phyloP scores from a whole-genome alignment of 2,329 filamentous ascomycete species.

The Mariannaea sp. region DNA sequence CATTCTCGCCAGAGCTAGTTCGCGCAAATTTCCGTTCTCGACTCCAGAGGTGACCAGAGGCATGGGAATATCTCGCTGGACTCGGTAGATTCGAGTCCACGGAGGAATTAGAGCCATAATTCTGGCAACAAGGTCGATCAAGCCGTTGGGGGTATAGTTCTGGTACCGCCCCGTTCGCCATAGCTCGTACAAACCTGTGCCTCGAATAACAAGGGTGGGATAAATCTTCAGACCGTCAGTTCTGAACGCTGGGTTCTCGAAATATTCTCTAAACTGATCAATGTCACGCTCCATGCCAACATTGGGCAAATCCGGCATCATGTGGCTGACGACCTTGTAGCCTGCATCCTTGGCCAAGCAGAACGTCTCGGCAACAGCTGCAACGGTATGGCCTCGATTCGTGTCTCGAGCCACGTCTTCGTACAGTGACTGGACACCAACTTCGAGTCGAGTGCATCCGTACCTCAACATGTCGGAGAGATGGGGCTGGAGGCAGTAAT shows the following conservation, averaged over 20 bases:
- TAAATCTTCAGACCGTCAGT: constrained; percentile 99
- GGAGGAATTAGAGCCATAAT: constrained; percentile 93
- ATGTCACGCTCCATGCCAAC: constrained; percentile 98
- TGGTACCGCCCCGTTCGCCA: constrained; percentile 98
- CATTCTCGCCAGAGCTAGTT: constrained; percentile 94
- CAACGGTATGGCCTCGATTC: constrained; percentile 94
- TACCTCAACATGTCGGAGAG: constrained; percentile 97
- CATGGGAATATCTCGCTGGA: constrained; percentile 99
- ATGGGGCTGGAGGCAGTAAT: constrained; percentile 97
- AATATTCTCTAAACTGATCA: constrained; percentile 97
- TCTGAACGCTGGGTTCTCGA: constrained; percentile 92
- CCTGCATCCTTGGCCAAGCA: constrained; percentile 96
- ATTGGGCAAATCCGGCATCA: constrained; percentile 99
- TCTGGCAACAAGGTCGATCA: constrained; percentile 94
- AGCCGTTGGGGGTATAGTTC: constrained; percentile 96
- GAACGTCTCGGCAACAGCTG: constrained; percentile 94
- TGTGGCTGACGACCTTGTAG: constrained; percentile 98
- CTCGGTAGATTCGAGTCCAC: constrained; percentile 98
- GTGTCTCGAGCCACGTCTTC: constrained; percentile 98
- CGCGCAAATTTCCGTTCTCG: constrained; percentile 94
- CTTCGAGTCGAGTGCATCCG: constrained; percentile 90
- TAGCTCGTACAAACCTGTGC: constrained; percentile 93
- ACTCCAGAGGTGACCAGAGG: constrained; percentile 97
- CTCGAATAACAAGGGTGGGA: constrained; percentile 93
- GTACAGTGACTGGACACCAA: constrained; percentile 95